A percentile compares a stretch with the other conserved stretches of the same genome.
These are phyloP conservation scores for Crataegus laevigata DNA, from an alignment of 306 rosid genomes.

Conservation along the genomic window DNA sequence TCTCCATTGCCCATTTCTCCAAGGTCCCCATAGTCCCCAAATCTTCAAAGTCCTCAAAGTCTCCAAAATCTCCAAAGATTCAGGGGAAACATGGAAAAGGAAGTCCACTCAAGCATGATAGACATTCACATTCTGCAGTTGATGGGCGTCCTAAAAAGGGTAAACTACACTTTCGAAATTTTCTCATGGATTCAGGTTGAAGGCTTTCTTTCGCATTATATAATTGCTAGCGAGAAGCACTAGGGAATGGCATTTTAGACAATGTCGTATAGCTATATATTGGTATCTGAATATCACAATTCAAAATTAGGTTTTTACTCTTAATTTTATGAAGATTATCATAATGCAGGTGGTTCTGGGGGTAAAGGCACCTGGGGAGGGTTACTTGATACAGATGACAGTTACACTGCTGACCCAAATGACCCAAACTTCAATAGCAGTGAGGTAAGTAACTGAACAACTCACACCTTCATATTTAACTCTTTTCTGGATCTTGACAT, in stretches of 20 bases:
- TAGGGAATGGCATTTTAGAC: not conserved
- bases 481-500: not conserved
- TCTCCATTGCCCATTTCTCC: slow-evolving; percentile 37
- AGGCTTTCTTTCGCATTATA: not conserved
- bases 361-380: slow-evolving; percentile 67
- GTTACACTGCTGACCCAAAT: slow-evolving; percentile 18
- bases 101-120: slow-evolving; percentile 24
- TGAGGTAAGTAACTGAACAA: slow-evolving; percentile 27
- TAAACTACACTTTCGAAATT: not conserved
- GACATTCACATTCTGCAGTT: slow-evolving; percentile 31
- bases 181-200: not conserved
- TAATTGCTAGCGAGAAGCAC: not conserved
- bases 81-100: slow-evolving; percentile 26
- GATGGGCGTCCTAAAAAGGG: slow-evolving; percentile 57
- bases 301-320: not conserved
- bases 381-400: slow-evolving; percentile 45
- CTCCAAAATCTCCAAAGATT: slow-evolving; percentile 34
- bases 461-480: not conserved
- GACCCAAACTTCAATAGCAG: slow-evolving; percentile 59
- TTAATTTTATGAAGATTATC: not conserved
- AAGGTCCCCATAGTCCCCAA: slow-evolving; percentile 32
- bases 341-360: slow-evolving; percentile 46
- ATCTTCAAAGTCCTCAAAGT: slow-evolving; percentile 32
- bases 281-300: not conserved
- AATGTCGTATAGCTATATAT: not conserved